Evolutionary conservation across 2,329 filamentous ascomycete genomes (phyloP), one percentile per base, ranked within the genome.

Genomic region (Colletotrichum sp.): DNA sequence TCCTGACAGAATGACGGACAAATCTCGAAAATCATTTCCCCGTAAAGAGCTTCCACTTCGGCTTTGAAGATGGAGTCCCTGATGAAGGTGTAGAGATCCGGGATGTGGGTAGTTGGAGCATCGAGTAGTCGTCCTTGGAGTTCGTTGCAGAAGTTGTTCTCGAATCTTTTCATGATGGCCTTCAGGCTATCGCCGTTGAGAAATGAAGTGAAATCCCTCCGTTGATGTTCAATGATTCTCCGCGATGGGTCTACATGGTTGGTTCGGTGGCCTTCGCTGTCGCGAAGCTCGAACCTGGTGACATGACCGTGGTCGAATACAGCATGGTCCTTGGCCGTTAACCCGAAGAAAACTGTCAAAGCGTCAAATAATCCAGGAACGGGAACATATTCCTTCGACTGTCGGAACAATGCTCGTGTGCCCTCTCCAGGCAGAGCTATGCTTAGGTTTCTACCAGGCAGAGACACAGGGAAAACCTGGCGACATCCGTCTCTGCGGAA

Each of bases 221-320:
- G 65, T 24, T 76, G 75, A n/a, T 71, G 75, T 15, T 76, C 75
- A 28, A 76, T 75, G 21, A 75, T 70, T 8, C 71, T 34, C 30
- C 72, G 28, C 8, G 75, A 75, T 12, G 62, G 57, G 24, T 76
- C 71, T 6, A 21, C 21, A 9, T 74, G 67, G 6, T 12, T 66
- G 4, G 66, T 76, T n/a, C 21, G 52, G 32, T 21, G 13, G 24
- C 49, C 60, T 18, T 39, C 60, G 21, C 15, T 60, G 15, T 62
- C 26, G 15, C 6, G 39, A 4, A 16, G 16, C 26, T 76, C 75
- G 12, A 76, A 76, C 3, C 28, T 24, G 8, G 60, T 60, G 52
- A 76, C 71, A 12, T 71, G 60, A 9, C 21, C n/a, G 7, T 76
- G 71, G 5, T 76, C 30, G 39, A 76, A 76, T 10, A 76, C n/a